A percentile compares a stretch with the other conserved stretches of the same genome.
These are phyloP conservation scores for Solanum chacoense DNA, from an alignment of 305 asterid genomes.

Conservation along the genomic window DNA sequence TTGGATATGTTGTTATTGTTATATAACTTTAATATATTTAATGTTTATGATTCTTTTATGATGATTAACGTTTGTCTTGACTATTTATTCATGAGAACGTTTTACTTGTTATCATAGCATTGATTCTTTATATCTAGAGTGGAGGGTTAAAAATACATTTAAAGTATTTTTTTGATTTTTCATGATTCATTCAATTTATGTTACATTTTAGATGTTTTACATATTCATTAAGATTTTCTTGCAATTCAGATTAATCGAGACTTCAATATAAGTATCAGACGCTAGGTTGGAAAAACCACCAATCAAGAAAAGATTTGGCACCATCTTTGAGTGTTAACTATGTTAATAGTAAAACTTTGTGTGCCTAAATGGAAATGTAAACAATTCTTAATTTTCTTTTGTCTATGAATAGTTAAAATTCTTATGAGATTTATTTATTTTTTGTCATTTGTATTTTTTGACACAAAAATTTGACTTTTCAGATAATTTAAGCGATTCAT, in stretches of 20 bases:
- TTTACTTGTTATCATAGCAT: background rate
- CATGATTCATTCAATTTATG: background rate
- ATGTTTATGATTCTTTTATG: background rate
- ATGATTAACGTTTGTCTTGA: no score
- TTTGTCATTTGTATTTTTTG: background rate
- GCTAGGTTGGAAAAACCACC: background rate
- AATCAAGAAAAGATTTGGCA: background rate
- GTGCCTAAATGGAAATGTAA: background rate
- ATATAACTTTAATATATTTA: no score
- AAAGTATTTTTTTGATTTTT: background rate
- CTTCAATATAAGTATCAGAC: background rate
- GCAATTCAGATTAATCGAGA: background rate
- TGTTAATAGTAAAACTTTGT: background rate
- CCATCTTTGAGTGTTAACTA: background rate
- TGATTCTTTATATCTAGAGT: background rate
- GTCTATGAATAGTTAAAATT: background rate
- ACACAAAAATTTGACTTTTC: background rate
- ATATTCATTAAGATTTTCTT: background rate
- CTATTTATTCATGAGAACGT: background rate
- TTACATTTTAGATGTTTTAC: background rate
- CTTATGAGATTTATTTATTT: background rate
- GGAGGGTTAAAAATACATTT: background rate
- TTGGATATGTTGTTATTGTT: no score
- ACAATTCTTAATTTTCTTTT: background rate
- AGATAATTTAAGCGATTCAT: background rate